A percentile compares a stretch with the other conserved stretches of the same genome.
These are phyloP conservation scores for Alternaria ethzedia DNA, from an alignment of 2,329 filamentous ascomycete species.

Conservation along the genomic window DNA sequence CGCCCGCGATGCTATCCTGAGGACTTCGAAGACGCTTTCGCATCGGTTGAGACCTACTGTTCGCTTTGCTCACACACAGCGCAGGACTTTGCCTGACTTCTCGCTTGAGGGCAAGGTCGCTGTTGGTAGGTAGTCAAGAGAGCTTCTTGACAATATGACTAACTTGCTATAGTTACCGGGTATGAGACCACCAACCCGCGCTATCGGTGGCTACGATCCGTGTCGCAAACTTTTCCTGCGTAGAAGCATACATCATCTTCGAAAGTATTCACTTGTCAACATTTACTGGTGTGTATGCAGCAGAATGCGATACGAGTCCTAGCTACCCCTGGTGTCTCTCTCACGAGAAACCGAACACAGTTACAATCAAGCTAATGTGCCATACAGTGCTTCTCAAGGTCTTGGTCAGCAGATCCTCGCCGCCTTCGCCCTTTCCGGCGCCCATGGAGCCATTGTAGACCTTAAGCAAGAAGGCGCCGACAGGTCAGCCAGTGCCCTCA, in stretches of 20 bases:
- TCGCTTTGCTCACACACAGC: conserved; percentile 16
- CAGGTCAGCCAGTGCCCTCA: conserved; percentile 8
- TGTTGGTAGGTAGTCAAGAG: conserved; percentile 10
- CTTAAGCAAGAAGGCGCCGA: conserved; percentile 31
- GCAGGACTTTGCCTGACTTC: conserved; percentile 21
- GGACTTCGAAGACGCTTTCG: conserved; percentile 4
- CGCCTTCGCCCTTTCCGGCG: conserved; percentile 38
- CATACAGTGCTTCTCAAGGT: conserved; percentile 32
- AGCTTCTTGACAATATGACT: background rate
- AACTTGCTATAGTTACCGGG: conserved; percentile 1
- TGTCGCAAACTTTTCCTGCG: background rate
- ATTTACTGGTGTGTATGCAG: background rate
- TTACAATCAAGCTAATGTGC: background rate
- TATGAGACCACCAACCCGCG: background rate
- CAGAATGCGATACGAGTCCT: background rate
- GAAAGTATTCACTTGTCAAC: background rate
- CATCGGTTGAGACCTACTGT: background rate
- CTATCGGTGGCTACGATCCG: background rate
- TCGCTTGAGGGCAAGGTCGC: conserved; percentile 23
- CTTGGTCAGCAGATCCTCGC: conserved; percentile 41
- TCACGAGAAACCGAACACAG: background rate
- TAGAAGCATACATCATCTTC: background rate
- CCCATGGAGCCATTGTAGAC: conserved; percentile 44
- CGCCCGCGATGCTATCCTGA: conserved; percentile 2
- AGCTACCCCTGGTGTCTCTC: background rate